Base-by-base conservation (phyloP, 2,329 filamentous ascomycete species). In the Lachnellula willkommii region DNA sequence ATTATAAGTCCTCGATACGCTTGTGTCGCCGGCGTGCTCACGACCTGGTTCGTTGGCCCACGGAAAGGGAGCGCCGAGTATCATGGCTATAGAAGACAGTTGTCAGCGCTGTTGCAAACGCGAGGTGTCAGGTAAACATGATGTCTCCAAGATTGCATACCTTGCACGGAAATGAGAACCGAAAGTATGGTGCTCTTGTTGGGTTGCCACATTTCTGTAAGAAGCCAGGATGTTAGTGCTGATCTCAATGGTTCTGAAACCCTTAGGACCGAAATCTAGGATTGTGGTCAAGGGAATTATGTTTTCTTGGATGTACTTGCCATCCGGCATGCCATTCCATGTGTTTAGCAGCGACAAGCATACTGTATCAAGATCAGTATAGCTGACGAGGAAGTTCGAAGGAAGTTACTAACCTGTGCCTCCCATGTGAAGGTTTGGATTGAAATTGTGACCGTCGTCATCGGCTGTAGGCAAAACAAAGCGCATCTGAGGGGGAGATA, bases 31-130 rank as follows among this genome's bases (percentile, higher is more conserved):
- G 40, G 53, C 28, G 17, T 42, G 40, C 47, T 56, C 56, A 24
- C 51, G 54, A 17, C 63, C 59, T 17, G 63, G 63, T 43, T 65
- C 63, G 26, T 65, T 65, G 22, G 60, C 48, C 58, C 58, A 63
- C 22, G 63, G 63, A 28, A 56, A 42, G 5, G 61, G 59, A 35
- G 60, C 59, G 22, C 63, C 63, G 9, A 65, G 53, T 37, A 65
- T 65, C 63, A 65, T 65, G 17, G 59, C 61, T 40, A n/a, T 2
- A 40, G 28, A 32, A 32, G 28, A 32, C 9, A 32, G 28, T 12
- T 32, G 9, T 32, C 28, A 32, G 28, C 28, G 28, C 28, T 40
- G 37, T 40, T 17, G 5, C 3, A 40, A 40, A 4, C 2, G 28
- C 11, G 28, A 32, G 28, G 9, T 32, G 28, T 12, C 28, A 32